These are phyloP conservation scores for Xylona heveae DNA, from an alignment of 495 filamentous ascomycete species.

Conservation along the genomic window DNA sequence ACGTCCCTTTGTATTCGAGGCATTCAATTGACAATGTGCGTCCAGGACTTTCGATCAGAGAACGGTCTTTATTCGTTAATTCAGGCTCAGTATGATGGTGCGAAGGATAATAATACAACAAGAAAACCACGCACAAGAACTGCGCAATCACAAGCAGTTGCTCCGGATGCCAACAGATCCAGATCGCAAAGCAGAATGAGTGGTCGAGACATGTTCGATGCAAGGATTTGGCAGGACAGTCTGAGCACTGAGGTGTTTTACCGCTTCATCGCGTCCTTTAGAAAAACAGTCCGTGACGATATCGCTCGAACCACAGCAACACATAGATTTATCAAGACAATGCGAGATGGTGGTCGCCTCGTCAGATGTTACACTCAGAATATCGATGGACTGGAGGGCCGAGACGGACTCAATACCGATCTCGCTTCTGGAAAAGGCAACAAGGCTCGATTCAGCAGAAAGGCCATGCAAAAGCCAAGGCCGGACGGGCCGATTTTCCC, in stretches of 20 bases:
- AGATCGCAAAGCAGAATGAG: constrained; percentile 19
- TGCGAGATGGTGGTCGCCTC: constrained; percentile 4
- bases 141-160: not conserved
- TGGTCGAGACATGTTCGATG: constrained; percentile 44
- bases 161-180: constrained; percentile 1
- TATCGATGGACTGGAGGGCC: constrained; percentile 46
- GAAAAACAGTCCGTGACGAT: constrained; percentile 28
- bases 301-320: constrained; percentile 29
- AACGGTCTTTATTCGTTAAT: constrained; percentile 49
- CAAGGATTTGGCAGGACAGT: constrained; percentile 40
- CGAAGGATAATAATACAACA: no score
- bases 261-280: constrained; percentile 38
- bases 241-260: constrained; percentile 43
- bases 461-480: constrained; percentile 7
- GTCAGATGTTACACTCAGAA: constrained; percentile 25
- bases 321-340: constrained; percentile 3
- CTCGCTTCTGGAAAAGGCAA: constrained; percentile 33
- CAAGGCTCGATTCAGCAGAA: constrained; percentile 17
- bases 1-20: not conserved
- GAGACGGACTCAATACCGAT: constrained; percentile 30
- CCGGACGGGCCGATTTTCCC: constrained; percentile 1
- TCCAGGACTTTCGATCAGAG: constrained; percentile 47
- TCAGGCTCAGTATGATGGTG: constrained; percentile 34
- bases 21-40: constrained; percentile 2
- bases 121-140: not conserved